These are phyloP conservation scores for Lodderomyces parapsilosis DNA, from an alignment of 1,139 yeast genomes.

Conservation along the genomic window DNA sequence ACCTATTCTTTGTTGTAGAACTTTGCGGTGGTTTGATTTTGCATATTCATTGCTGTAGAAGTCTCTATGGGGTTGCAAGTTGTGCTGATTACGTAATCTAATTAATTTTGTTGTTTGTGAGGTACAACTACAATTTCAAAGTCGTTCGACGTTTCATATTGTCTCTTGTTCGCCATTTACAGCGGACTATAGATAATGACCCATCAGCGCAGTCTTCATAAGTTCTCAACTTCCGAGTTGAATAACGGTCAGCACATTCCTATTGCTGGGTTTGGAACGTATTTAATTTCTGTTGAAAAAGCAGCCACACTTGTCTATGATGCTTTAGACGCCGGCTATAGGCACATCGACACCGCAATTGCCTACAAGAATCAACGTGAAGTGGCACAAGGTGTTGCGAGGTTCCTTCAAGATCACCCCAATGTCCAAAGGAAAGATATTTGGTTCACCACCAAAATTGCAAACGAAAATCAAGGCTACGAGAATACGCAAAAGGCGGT, in stretches of 20 bases:
- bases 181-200: no score
- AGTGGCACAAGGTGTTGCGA: conserved; percentile 29
- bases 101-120: no score
- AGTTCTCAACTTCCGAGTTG: conserved; percentile 28
- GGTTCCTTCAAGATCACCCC: conserved; percentile 43
- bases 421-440: conserved; percentile 28
- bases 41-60: background rate
- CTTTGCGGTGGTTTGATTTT: background rate
- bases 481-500: conserved; percentile 56
- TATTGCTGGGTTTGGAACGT: conserved; percentile 41
- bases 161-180: no score
- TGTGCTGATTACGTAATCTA: no score
- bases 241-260: conserved; percentile 41
- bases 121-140: no score
- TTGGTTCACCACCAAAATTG: conserved; percentile 57
- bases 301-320: conserved; percentile 31
- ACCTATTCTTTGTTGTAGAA: background rate
- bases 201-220: conserved; percentile 11
- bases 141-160: no score
- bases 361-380: conserved; percentile 58
- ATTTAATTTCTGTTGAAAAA: conserved; percentile 23
- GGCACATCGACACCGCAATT: conserved; percentile 48
- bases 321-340: conserved; percentile 61
- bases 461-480: conserved; percentile 61
- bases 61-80: no score